Percentiles rank a stretch among this genome's conserved stretches.
phyloP scores from a whole-genome alignment of 2,329 filamentous ascomycete genomes.

The Alternaria brassicicola region DNA sequence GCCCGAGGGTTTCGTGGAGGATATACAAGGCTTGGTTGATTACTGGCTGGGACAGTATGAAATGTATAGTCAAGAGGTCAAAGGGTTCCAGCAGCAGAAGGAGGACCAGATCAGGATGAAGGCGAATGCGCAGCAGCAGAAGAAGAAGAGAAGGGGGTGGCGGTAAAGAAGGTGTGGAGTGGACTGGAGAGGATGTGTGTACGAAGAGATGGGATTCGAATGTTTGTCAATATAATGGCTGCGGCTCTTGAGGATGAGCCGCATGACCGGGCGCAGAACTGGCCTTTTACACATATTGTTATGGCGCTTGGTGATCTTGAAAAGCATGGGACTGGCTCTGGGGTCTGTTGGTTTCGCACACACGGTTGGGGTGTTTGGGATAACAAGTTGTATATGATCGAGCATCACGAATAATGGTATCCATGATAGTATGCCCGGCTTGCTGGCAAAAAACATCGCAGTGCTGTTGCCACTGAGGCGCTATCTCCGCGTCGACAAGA shows the following conservation, averaged over 20 bases:
- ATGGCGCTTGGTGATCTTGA: not conserved
- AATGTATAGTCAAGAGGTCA: slow-evolving; percentile 42
- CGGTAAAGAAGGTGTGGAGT: slow-evolving; percentile 2
- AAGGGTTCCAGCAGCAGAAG: slow-evolving; percentile 30
- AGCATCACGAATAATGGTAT: slow-evolving; percentile 9
- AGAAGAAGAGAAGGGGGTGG: slow-evolving; percentile 20
- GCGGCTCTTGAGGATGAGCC: not conserved
- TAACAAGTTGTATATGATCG: not conserved
- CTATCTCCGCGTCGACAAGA: not conserved
- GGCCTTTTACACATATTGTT: not conserved
- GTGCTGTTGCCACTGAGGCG: not conserved
- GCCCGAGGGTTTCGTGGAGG: slow-evolving; percentile 66
- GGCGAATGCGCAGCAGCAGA: slow-evolving; percentile 21
- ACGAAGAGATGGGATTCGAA: not conserved
- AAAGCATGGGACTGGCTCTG: not conserved
- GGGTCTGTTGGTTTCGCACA: not conserved
- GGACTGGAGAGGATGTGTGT: not conserved
- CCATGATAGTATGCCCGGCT: not conserved
- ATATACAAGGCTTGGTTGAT: slow-evolving; percentile 53
- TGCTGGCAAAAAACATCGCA: not conserved
- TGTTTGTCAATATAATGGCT: not conserved
- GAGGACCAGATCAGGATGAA: slow-evolving; percentile 35
- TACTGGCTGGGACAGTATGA: slow-evolving; percentile 50
- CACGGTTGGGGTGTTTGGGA: not conserved
- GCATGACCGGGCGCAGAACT: not conserved